Evolutionary conservation across 2,329 filamentous ascomycete species (phyloP), one percentile per base, ranked within the genome.

Genomic region (Hirsutella thompsonii): DNA sequence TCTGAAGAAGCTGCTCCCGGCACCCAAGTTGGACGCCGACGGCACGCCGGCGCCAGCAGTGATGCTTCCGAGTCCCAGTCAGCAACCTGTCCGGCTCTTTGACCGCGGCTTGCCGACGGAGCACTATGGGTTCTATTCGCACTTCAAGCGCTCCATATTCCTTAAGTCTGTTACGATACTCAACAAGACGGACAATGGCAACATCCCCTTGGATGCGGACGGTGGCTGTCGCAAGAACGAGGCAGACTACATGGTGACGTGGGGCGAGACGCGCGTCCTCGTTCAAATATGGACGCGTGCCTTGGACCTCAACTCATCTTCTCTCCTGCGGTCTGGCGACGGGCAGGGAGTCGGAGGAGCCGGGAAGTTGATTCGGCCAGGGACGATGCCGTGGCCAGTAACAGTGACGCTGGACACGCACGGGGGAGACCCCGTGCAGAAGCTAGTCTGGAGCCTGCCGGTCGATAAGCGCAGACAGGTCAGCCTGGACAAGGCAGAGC

Each of bases 51-150:
- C 78, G 1, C 66, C 82, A 0, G 84, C 85, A 3, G 73, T 73
- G 9, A 67, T 95, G 46, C 75, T 92, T 36, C 84, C 88, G 0
- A 67, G 74, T 8, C 75, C 83, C 0, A 62, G 69, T 1, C 76
- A 81, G 44, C 92, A 96, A 53, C 90, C 87, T 0, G 68, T 96
- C 11, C 77, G 84, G 2, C 73, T 96, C 1, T 96, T 81, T 58
- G 86, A 96, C 57, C 83, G 88, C 18, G 88, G 83, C 16, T 68
- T 83, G 21, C 65, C 73, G 2, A 81, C 81, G 0, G 90, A 96
- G 58, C 87, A 94, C 61, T 95, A 93, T 59, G 87, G 86, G 2
- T 95, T 95, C 63, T 95, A 94, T 64, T 84, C 76, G 1, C 93
- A 94, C 67, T 96, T 84, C 60, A 80, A 88, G 61, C 85, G 88